Evolutionary conservation across 805 yeast species (phyloP).

Genomic region (Lachancea sp.): DNA sequence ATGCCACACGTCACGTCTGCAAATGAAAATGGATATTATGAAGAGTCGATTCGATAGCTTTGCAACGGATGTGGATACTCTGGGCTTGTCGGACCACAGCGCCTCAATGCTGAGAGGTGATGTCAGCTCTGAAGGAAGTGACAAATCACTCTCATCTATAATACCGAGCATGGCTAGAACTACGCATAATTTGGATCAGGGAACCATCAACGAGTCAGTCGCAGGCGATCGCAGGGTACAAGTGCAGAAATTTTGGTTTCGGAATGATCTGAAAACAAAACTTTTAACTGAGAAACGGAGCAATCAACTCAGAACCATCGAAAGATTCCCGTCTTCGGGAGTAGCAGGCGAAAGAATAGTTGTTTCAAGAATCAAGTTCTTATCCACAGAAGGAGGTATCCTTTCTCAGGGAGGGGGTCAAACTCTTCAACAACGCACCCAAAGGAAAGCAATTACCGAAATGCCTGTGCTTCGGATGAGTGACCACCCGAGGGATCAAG

Average conservation of each 20-base stretch:
- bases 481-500: not conserved
- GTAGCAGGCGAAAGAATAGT: slow-evolving; percentile 7
- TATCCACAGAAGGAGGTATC: not conserved
- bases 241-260: slow-evolving; percentile 9
- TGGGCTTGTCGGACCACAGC: not conserved
- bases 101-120: not conserved
- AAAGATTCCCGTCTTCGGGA: slow-evolving; percentile 10
- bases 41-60: slow-evolving; percentile 11
- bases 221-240: slow-evolving; percentile 3
- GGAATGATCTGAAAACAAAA: slow-evolving; percentile 15
- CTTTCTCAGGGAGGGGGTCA: not conserved
- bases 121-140: slow-evolving; percentile 3
- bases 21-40: slow-evolving; percentile 11
- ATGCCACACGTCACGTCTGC: slow-evolving; percentile 9
- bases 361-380: slow-evolving; percentile 1
- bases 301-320: slow-evolving; percentile 14
- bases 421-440: not conserved
- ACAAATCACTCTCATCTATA: not conserved
- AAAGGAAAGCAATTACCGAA: not conserved
- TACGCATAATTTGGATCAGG: not conserved
- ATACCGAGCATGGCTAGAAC: not conserved
- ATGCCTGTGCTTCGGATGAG: slow-evolving; percentile 1
- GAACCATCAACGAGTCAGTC: not conserved
- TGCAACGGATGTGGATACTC: not conserved
- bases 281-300: slow-evolving; percentile 14